A percentile compares a stretch with the other conserved stretches of the same genome.
phyloP scores from a whole-genome alignment of 2,329 filamentous ascomycete genomes.

The Rachicladosporium sp. region DNA sequence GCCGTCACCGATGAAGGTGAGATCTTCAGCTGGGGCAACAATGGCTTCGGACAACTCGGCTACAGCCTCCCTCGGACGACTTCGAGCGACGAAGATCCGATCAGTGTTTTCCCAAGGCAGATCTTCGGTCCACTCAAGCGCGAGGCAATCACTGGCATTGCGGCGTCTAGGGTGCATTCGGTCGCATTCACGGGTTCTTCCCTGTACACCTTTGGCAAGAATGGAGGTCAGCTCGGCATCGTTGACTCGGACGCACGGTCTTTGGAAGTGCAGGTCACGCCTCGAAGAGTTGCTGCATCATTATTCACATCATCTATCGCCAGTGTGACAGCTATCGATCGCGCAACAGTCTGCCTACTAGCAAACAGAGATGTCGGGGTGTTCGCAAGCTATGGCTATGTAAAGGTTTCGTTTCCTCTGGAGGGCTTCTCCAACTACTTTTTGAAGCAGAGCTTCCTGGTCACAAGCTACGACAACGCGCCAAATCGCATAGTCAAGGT shows the following conservation, averaged over 20 bases:
- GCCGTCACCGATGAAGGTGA: constrained; percentile 79
- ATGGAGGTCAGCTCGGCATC: constrained; percentile 82
- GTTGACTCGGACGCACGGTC: constrained; percentile 93
- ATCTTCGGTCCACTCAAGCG: constrained; percentile 87
- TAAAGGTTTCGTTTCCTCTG: constrained; percentile 70
- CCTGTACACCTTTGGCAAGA: constrained; percentile 89
- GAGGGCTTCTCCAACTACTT: constrained; percentile 61
- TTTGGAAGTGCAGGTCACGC: constrained; percentile 67
- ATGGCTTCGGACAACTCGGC: constrained; percentile 73
- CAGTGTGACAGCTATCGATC: constrained; percentile 78
- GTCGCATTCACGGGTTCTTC: constrained; percentile 72
- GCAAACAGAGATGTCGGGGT: constrained; percentile 84
- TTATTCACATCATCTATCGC: constrained; percentile 61
- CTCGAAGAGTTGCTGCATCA: constrained; percentile 78
- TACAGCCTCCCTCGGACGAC: constrained; percentile 60
- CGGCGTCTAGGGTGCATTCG: constrained; percentile 83
- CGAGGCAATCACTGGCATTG: constrained; percentile 66
- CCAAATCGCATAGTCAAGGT: constrained; percentile 63
- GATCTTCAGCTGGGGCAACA: constrained; percentile 89
- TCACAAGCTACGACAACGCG: constrained; percentile 51
- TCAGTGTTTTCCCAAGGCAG: constrained; percentile 73
- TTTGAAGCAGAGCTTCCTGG: constrained; percentile 51
- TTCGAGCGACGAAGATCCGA: constrained; percentile 67
- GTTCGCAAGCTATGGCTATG: constrained; percentile 91
- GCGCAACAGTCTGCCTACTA: constrained; percentile 73